phyloP scores from a whole-genome alignment of 176 grass and related monocot genomes.

The Triticum dicoccoides region DNA sequence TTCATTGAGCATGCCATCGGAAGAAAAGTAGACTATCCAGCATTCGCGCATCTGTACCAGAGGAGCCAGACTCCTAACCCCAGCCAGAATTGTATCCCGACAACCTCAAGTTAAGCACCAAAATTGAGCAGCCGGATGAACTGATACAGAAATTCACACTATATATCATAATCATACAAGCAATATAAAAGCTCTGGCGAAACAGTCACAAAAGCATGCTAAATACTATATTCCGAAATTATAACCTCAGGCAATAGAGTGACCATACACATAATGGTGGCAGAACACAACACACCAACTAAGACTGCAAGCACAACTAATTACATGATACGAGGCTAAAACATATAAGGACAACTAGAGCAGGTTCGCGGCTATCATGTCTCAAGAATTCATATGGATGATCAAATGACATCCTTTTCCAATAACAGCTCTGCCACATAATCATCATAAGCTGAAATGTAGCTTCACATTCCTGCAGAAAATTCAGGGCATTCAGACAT shows the following conservation, averaged over 20 bases:
- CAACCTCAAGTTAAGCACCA: background rate
- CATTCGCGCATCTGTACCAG: background rate
- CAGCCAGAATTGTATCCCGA: background rate
- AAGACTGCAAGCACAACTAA: background rate
- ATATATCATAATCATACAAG: no score
- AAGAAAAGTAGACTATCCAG: background rate
- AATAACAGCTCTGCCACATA: background rate
- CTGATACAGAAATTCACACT: background rate
- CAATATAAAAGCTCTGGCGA: background rate
- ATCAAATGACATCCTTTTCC: background rate
- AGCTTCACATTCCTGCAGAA: slow-evolving; percentile 2
- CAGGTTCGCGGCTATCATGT: background rate
- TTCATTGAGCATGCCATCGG: background rate
- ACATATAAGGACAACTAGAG: background rate
- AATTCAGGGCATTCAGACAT: background rate
- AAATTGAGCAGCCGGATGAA: background rate
- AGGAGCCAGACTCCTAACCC: background rate
- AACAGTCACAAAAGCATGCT: background rate
- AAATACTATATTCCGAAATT: background rate
- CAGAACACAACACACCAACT: background rate
- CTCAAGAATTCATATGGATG: background rate
- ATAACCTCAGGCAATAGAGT: background rate
- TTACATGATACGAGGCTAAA: background rate
- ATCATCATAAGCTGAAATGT: background rate
- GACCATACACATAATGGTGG: background rate